Conservation (phyloP, 169 alveolate species). For the Eimeria zaria region DNA sequence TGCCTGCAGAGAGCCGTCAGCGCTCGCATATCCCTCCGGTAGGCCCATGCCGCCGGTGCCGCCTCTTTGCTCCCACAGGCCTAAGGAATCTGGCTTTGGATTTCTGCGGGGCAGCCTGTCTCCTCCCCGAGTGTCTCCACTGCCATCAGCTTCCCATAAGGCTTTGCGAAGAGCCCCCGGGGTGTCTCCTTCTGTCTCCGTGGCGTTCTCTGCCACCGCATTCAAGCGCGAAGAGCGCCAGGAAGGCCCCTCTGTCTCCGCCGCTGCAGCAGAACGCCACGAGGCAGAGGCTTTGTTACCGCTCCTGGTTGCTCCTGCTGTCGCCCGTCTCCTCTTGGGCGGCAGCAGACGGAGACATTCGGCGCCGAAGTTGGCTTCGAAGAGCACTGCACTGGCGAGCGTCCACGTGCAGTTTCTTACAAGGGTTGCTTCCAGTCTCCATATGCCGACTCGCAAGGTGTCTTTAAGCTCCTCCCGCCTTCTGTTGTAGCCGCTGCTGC, state of each 20-base stretch:
- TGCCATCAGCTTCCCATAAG: slow-evolving; percentile 19
- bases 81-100: neutral
- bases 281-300: neutral
- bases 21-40: slow-evolving; percentile 62
- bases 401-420: slow-evolving; percentile 81
- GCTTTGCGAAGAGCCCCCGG: slow-evolving; percentile 45
- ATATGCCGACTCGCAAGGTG: slow-evolving; percentile 36
- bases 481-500: too few species aligned
- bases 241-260: neutral
- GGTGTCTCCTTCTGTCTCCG: slow-evolving; percentile 36
- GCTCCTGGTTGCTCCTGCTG: slow-evolving; percentile 25
- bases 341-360: slow-evolving; percentile 67
- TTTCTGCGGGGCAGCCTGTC: neutral
- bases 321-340: neutral
- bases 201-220: slow-evolving; percentile 26
- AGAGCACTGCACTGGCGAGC: slow-evolving; percentile 68
- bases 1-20: slow-evolving; percentile 43
- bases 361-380: slow-evolving; percentile 57
- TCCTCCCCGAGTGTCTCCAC: neutral
- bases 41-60: neutral
- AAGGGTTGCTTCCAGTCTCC: slow-evolving; percentile 71
- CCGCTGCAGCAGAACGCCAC: neutral
- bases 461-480: slow-evolving; percentile 68
- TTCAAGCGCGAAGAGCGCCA: slow-evolving; percentile 20
- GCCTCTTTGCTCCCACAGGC: slow-evolving; percentile 3